Base-by-base conservation (phyloP, 768 basidiomycete species). In the Cantharellus anzutake region DNA sequence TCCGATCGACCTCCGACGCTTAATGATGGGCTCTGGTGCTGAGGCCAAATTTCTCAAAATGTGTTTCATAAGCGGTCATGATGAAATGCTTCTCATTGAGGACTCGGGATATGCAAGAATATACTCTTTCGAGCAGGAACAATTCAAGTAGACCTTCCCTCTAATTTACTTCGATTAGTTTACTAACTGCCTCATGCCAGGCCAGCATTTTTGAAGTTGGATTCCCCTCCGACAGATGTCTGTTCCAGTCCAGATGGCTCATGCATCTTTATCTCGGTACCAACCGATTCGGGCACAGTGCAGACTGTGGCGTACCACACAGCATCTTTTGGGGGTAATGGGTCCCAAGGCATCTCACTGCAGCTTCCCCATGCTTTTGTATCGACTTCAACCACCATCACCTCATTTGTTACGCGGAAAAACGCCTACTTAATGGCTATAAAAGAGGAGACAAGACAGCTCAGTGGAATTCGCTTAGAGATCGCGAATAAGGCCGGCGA, bases 401-500 rank as follows among this genome's bases (percentile, higher is more conserved):
- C 79, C 0, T 80, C 81, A 0, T 60, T 82, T 35, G 69, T 71
- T 44, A 71, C 64, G 51, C 70, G 76, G 50, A 67, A 65, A 3
- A 71, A 69, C 44, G 71, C 76, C 3, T 75, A 80, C 64, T 58
- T 79, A 14, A 39, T 80, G 2, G 63, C 64, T 4, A 66, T 81
- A 3, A 72, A 78, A 59, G 61, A 67, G 3, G 39, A 65, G 3
- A 38, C 65, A 3, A 68, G 64, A 2, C 60, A 63, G 16, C 74
- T 73, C 56, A 64, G 64, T 29, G 82, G 80, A 0, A 41, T 75
- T 14, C 73, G 70, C 0, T 65, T 82, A 51, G 71, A 76, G 41
- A 80, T 82, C 63, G 78, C 77, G 4, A 75, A 74, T 58, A 78
- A 76, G 60, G 67, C 72, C 5, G 80, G 79, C 1, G 78, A 81